Evolutionary conservation across 139 green algal species (phyloP), one percentile per base, ranked within the genome.

Genomic region (Picochlorum costavermella): DNA sequence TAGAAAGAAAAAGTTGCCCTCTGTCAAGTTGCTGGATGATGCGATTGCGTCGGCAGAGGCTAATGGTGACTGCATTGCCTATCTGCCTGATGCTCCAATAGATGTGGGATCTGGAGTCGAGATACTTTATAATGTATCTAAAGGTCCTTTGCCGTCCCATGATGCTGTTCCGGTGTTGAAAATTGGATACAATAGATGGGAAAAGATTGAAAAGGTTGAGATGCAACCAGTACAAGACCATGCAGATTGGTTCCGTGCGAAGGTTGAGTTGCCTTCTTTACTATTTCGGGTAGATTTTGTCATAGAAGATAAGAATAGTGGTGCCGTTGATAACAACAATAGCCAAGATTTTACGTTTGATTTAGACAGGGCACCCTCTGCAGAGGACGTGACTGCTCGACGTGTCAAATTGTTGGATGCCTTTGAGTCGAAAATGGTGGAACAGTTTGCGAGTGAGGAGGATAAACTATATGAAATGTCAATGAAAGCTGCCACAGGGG

Each of bases 281-380:
- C 51, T 88, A 0, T 95, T 88, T 70, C 64, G 70, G 6, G 60
- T 89, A 4, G 83, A 92, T 67, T 96, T 83, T 76, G 89, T 96
- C 28, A 40, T 94, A 3, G 70, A 77, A 46, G 87, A 92, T 70
- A 62, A 43, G 23, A 37, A 26, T 33, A 78, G 69, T 17, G 72
- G 70, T 2, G 63, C 66, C 1, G 75, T 88, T 20, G 84, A 94
- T 64, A 92, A 92, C 85, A 93, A 93, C 69, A 50, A 63, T 8
- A 55, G 58, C 25, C 62, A 67, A 56, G 82, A 95, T 71, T 93
- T 84, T 53, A n/a, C 46, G 29, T 43, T 95, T 49, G 28, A 46
- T 17, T 75, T 95, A 50, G 49, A 64, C 6, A 77, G 69, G 6
- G 81, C 76, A 1, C 69, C 69, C n/a, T 86, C 74, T 1, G 82